phyloP scores from a whole-genome alignment of 2,329 filamentous ascomycete species.

The Talaromyces rugulosus region DNA sequence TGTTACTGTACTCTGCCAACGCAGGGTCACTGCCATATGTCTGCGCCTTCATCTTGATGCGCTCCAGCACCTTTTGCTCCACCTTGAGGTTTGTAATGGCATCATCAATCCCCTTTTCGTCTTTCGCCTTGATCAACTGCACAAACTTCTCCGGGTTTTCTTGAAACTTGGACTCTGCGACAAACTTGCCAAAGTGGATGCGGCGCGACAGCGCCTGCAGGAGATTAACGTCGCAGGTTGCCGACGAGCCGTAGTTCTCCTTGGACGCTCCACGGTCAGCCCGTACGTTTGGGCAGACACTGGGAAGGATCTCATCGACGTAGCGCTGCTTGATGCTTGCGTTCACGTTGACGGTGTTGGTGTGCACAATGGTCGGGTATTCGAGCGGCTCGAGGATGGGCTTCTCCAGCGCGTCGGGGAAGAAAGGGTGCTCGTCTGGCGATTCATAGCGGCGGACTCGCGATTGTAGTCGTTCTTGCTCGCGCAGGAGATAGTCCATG shows the following conservation, averaged over 20 bases:
- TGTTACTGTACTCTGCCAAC: conserved; percentile 49
- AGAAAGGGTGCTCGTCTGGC: conserved; percentile 97
- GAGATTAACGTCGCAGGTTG: conserved; percentile 84
- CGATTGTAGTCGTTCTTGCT: conserved; percentile 88
- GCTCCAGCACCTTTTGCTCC: conserved; percentile 85
- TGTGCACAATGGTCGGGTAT: conserved; percentile 83
- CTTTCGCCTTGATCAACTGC: conserved; percentile 72
- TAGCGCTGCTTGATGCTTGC: conserved; percentile 81
- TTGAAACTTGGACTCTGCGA: conserved; percentile 91
- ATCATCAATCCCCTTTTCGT: conserved; percentile 75
- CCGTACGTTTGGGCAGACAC: conserved; percentile 69
- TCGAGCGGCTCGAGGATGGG: conserved; percentile 83
- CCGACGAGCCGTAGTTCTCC: conserved; percentile 93
- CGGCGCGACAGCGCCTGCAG: conserved; percentile 84
- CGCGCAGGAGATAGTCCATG: conserved; percentile 87
- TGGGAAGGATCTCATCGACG: conserved; percentile 74
- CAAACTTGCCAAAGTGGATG: conserved; percentile 98
- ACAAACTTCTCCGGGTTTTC: conserved; percentile 78
- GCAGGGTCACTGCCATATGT: conserved; percentile 92
- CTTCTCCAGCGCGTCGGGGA: conserved; percentile 70
- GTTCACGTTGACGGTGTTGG: conserved; percentile 89
- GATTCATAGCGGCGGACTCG: conserved; percentile 91
- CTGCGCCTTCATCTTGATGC: conserved; percentile 80
- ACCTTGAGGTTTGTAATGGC: conserved; percentile 89
- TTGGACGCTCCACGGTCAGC: conserved; percentile 77